A percentile compares a stretch with the other conserved stretches of the same genome.
These are phyloP conservation scores for Hydrangea macrophylla DNA, from an alignment of 148 eudicot species.

Conservation along the genomic window DNA sequence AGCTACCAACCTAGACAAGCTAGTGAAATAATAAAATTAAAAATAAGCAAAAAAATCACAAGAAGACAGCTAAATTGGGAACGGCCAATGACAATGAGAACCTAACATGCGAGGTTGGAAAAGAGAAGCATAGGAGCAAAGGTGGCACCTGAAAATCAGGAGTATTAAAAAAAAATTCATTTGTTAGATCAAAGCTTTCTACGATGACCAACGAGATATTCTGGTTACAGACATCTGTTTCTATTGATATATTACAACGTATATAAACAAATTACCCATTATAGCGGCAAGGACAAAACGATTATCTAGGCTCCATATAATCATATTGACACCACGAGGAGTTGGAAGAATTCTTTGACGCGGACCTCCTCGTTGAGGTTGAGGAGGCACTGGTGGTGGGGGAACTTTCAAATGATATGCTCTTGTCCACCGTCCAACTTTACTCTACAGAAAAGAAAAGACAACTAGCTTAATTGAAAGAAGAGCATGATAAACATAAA, in stretches of 20 bases:
- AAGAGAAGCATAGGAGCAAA: not conserved
- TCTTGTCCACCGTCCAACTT: constrained; percentile 73
- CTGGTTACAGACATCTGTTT: not conserved
- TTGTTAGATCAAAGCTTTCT: not conserved
- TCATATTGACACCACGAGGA: constrained; percentile 98
- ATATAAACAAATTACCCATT: constrained; percentile 60
- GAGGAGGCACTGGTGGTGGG: constrained; percentile 88
- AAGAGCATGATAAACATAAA: not conserved
- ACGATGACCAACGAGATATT: not conserved
- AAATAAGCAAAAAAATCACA: too few species aligned
- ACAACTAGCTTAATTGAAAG: not conserved
- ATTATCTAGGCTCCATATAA: constrained; percentile 93
- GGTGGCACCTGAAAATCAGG: not conserved
- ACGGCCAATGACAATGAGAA: too few species aligned
- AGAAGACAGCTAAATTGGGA: too few species aligned
- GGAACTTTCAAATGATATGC: constrained; percentile 98
- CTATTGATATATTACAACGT: not conserved
- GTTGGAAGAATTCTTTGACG: constrained; percentile 85
- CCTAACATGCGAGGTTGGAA: too few species aligned
- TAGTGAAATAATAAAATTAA: too few species aligned
- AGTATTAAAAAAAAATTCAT: not conserved
- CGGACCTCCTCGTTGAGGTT: constrained; percentile 88
- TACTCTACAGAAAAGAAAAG: constrained; percentile 48
- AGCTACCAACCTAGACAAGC: too few species aligned
- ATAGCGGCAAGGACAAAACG: constrained; percentile 98